These are phyloP conservation scores for Pelargonium citronellum DNA, from an alignment of 441 rosid genomes.

Conservation along the genomic window DNA sequence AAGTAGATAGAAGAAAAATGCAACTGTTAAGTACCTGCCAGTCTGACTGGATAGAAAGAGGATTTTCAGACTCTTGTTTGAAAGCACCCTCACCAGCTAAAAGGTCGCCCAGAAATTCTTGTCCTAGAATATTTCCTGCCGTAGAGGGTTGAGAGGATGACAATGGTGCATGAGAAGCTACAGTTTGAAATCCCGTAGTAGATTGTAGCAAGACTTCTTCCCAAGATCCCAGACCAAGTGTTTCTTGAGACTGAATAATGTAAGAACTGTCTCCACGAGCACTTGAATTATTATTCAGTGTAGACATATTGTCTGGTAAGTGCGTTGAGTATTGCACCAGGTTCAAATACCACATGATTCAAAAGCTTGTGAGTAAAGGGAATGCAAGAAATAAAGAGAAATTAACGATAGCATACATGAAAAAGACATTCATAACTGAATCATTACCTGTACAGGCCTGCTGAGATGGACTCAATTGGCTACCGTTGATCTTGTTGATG, in stretches of 20 bases:
- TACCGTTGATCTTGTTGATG: slow-evolving; percentile 29
- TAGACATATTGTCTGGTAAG: slow-evolving; percentile 35
- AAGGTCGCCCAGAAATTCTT: slow-evolving; percentile 36
- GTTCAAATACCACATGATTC: slow-evolving; percentile 13
- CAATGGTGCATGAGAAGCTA: slow-evolving; percentile 30
- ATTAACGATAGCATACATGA: slow-evolving; percentile 4
- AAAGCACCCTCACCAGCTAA: slow-evolving; percentile 28
- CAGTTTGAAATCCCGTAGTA: slow-evolving; percentile 31
- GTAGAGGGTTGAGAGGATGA: slow-evolving; percentile 33
- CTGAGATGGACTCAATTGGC: slow-evolving; percentile 23
- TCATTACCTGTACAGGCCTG: slow-evolving; percentile 35
- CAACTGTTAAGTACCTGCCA: slow-evolving; percentile 57
- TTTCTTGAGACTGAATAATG: slow-evolving; percentile 39
- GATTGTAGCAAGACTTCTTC: slow-evolving; percentile 52
- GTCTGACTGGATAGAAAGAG: slow-evolving; percentile 42
- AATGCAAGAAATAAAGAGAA: background rate
- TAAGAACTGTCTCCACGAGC: slow-evolving; percentile 29
- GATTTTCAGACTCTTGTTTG: slow-evolving; percentile 36
- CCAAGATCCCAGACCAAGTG: slow-evolving; percentile 54
- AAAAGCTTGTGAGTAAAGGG: background rate
- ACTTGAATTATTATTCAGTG: slow-evolving; percentile 29
- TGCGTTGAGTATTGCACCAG: slow-evolving; percentile 20
- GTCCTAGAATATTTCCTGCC: slow-evolving; percentile 27
- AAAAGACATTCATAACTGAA: slow-evolving; percentile 2
- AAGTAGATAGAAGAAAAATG: background rate